These are phyloP conservation scores for Fusarium sp. DNA, from an alignment of 2,329 filamentous ascomycete species.

Conservation along the genomic window DNA sequence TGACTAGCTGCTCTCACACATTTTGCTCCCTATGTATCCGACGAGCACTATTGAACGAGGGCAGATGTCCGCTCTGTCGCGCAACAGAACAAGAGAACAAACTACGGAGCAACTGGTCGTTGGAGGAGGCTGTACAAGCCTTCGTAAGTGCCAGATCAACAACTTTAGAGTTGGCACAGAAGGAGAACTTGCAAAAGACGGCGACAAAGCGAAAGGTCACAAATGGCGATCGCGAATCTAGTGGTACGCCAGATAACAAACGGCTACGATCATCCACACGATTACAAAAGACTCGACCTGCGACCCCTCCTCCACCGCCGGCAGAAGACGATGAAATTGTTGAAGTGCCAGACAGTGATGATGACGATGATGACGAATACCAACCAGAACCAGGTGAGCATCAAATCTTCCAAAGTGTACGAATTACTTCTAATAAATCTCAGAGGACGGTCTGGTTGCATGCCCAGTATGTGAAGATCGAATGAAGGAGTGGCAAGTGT, in stretches of 20 bases:
- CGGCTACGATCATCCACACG: conserved; percentile 65
- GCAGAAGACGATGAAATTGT: conserved; percentile 44
- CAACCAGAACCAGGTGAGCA: conserved; percentile 47
- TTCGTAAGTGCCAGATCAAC: conserved; percentile 75
- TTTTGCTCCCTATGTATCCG: conserved; percentile 98
- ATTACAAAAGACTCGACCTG: conserved; percentile 58
- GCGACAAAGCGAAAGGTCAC: conserved; percentile 67
- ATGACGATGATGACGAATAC: conserved; percentile 50
- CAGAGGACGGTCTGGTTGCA: conserved; percentile 79
- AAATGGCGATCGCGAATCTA: conserved; percentile 48
- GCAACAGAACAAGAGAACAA: conserved; percentile 84
- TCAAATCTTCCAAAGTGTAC: background rate
- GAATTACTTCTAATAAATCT: conserved; percentile 20
- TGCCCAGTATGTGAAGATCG: conserved; percentile 85
- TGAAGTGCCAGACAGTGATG: conserved; percentile 43
- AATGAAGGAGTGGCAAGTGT: conserved; percentile 85
- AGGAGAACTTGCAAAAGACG: conserved; percentile 10
- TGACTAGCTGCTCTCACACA: conserved; percentile 93
- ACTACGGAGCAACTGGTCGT: conserved; percentile 83
- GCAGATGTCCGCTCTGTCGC: conserved; percentile 89
- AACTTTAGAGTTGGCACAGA: conserved; percentile 73
- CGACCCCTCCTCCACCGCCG: conserved; percentile 46
- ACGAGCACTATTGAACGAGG: conserved; percentile 82
- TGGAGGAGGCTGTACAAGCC: conserved; percentile 85
- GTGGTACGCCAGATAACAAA: conserved; percentile 57